These are phyloP conservation scores for Marvania coccoides DNA, from an alignment of 139 green algal genomes.

Conservation along the genomic window DNA sequence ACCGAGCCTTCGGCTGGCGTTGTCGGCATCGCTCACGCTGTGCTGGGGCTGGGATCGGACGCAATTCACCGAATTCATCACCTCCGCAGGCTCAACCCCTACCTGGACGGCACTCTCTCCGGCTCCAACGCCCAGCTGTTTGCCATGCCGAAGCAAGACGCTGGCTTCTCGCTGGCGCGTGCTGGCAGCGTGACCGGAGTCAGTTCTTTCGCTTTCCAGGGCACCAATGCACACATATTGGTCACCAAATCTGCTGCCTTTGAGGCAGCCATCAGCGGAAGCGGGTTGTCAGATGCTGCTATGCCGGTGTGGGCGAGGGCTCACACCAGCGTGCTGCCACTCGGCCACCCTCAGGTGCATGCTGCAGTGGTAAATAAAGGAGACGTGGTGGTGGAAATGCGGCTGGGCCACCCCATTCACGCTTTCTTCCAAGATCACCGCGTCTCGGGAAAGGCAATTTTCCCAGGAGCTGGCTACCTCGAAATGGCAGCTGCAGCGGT, in stretches of 20 bases:
- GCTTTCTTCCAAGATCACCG: conserved; percentile 59
- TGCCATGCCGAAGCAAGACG: not conserved
- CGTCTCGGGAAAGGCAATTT: conserved; percentile 34
- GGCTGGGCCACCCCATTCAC: conserved; percentile 22
- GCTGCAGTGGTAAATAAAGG: not conserved
- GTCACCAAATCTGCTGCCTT: not conserved
- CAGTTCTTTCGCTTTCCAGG: conserved; percentile 55
- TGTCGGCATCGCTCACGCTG: conserved; percentile 30
- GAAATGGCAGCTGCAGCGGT: conserved; percentile 41
- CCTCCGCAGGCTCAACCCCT: conserved; percentile 9
- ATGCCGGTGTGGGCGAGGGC: no score
- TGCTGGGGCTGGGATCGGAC: not conserved
- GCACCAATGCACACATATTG: conserved; percentile 55
- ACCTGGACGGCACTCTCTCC: conserved; percentile 10
- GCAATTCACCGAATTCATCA: not conserved
- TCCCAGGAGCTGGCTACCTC: conserved; percentile 57
- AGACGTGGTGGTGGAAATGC: conserved; percentile 16
- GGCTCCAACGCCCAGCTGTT: not conserved
- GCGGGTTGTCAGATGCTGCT: no score
- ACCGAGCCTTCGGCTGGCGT: conserved; percentile 64
- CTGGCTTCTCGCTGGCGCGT: not conserved
- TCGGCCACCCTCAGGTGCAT: not conserved
- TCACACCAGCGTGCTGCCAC: not conserved
- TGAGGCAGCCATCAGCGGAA: no score
- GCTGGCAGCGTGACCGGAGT: conserved; percentile 5